Evolutionary conservation across 768 basidiomycete species (phyloP).

Genomic region (Mycena floridula): DNA sequence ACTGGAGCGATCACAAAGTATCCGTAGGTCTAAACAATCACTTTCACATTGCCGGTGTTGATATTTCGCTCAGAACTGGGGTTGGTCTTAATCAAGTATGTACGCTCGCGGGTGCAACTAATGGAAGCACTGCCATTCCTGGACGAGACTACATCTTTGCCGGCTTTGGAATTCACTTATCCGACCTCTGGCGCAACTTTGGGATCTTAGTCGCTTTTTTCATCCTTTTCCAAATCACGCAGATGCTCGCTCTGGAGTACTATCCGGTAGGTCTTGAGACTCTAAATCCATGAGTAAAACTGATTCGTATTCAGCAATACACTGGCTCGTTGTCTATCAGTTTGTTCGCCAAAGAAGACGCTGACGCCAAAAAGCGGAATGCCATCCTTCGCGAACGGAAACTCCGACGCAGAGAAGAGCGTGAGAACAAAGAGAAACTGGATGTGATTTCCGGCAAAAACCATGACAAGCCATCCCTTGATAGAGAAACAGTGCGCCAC

Average conservation of each 20-base stretch:
- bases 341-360: slow-evolving; percentile 55
- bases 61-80: too few relatives aligned
- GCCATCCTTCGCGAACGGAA: slow-evolving; percentile 47
- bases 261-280: slow-evolving; percentile 43
- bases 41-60: too few relatives aligned
- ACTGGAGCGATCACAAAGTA: slow-evolving; percentile 49
- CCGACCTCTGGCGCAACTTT: slow-evolving; percentile 66
- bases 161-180: slow-evolving; percentile 40
- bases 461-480: background rate
- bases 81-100: slow-evolving; percentile 75
- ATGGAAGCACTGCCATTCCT: slow-evolving; percentile 48
- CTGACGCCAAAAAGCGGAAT: slow-evolving; percentile 50
- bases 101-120: slow-evolving; percentile 60
- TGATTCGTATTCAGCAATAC: slow-evolving; percentile 36
- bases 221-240: slow-evolving; percentile 61
- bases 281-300: too few relatives aligned
- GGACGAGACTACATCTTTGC: slow-evolving; percentile 60
- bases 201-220: slow-evolving; percentile 68
- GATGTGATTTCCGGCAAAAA: too few relatives aligned
- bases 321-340: slow-evolving; percentile 40
- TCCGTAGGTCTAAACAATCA: slow-evolving; percentile 42
- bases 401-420: slow-evolving; percentile 26
- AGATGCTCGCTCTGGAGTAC: slow-evolving; percentile 61
- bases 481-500: slow-evolving; percentile 12
- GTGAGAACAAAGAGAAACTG: slow-evolving; percentile 19